Evolutionary conservation across 2,329 filamentous ascomycete genomes (phyloP), one percentile per base, ranked within the genome.

Genomic region (Cordyceps pruinosa): DNA sequence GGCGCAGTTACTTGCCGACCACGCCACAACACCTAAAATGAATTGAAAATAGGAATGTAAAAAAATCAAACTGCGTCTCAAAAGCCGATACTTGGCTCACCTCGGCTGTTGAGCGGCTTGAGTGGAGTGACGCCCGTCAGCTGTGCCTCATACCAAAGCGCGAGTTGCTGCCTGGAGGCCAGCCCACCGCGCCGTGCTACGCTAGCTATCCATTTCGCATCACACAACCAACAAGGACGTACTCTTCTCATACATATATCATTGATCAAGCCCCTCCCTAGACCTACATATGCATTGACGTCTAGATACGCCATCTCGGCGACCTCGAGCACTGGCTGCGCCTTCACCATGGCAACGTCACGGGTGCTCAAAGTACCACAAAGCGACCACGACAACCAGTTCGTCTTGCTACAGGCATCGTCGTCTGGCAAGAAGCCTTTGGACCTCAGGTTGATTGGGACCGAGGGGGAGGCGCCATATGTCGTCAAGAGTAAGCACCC

Each of bases 401-500:
- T 80, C 61, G 77, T 89, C 30, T 75, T 91, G 23, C 66, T 88
- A 19, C 78, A 88, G 63, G 79, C 85, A 57, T 74, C 75, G 2
- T 72, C 79, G 23, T 77, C 70, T 56, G 75, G 73, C 37, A 71
- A 74, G 35, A 76, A 75, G 58, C 76, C 78, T 1, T 72, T 90
- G 30, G 85, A 90, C 68, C 69, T 89, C 47, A 84, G 83, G 66
- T 70, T 91, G 30, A 76, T 86, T 34, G 87, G 81, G 34, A 90
- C 87, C 30, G 87, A 91, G 64, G 82, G 83, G 56, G 77, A 81
- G 57, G 78, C 76, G 48, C 78, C 84, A 7, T 89, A 85, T 70
- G 73, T 77, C 42, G 70, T 76, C 57, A 77, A 77, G 60, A 70
- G 84, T 86, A 75, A 78, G 82, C 77, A 61, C 59, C 62, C 37